Evolutionary conservation across 805 yeast genomes (phyloP).

Genomic region (Blastobotrys peoriensis): DNA sequence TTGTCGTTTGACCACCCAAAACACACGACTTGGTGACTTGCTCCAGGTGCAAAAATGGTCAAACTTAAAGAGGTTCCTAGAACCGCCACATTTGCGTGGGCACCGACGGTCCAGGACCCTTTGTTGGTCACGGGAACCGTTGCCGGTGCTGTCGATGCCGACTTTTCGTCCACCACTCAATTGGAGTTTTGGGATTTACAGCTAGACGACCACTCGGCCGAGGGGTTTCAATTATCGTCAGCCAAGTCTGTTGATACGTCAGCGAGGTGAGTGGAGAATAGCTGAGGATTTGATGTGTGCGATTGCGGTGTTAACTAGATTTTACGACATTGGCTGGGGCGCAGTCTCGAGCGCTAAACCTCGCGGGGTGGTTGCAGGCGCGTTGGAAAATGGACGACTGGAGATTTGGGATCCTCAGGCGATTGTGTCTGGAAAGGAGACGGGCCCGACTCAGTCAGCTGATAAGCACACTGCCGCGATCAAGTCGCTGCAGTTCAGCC

Average conservation of each 20-base stretch:
- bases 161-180: constrained; percentile 72
- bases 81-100: constrained; percentile 97
- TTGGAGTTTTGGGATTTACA: constrained; percentile 72
- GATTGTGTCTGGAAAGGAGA: constrained; percentile 26
- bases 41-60: constrained; percentile 44
- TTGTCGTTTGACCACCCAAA: neutral
- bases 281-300: constrained; percentile 1
- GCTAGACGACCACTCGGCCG: constrained; percentile 29
- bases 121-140: constrained; percentile 83
- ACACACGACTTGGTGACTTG: no score
- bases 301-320: constrained; percentile 34
- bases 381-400: constrained; percentile 74
- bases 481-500: constrained; percentile 69
- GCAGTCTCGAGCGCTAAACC: constrained; percentile 44
- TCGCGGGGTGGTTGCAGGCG: constrained; percentile 71
- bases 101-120: constrained; percentile 62
- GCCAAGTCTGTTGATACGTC: constrained; percentile 42
- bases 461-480: constrained; percentile 64
- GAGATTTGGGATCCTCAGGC: constrained; percentile 68
- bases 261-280: constrained; percentile 34
- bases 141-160: constrained; percentile 92
- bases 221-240: constrained; percentile 32
- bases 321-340: constrained; percentile 84
- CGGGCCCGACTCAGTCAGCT: constrained; percentile 46
- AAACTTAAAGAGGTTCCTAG: constrained; percentile 76